phyloP scores from a whole-genome alignment of 129 eudicot genomes.

The Calendula officinalis region DNA sequence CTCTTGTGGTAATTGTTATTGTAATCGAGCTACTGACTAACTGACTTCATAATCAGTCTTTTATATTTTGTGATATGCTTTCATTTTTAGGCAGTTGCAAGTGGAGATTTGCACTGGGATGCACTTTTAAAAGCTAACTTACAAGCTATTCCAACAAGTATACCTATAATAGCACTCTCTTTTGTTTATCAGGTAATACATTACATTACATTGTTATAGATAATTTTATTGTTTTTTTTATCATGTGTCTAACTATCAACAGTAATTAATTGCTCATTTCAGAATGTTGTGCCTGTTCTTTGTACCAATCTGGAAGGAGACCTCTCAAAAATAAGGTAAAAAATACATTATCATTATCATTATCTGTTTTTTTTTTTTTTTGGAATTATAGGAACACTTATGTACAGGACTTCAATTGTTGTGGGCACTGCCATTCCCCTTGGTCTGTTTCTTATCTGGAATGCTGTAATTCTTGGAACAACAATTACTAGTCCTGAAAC shows the following conservation, averaged over 20 bases:
- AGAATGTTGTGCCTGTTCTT: slow-evolving; percentile 98
- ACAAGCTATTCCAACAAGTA: slow-evolving; percentile 79
- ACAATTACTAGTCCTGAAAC: slow-evolving; percentile 50
- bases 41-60: not conserved
- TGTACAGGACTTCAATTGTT: slow-evolving; percentile 88
- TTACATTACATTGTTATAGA: not conserved
- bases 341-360: not conserved
- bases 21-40: slow-evolving; percentile 10
- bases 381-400: no score
- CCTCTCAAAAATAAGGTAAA: slow-evolving; percentile 80
- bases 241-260: slow-evolving; percentile 8
- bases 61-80: not conserved
- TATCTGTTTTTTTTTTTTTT: slow-evolving; percentile 4
- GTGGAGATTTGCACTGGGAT: slow-evolving; percentile 94
- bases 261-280: slow-evolving; percentile 17
- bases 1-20: slow-evolving; percentile 64
- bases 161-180: slow-evolving; percentile 92
- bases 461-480: slow-evolving; percentile 91
- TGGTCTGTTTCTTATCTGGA: slow-evolving; percentile 81
- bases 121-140: slow-evolving; percentile 79
- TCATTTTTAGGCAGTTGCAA: slow-evolving; percentile 63
- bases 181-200: slow-evolving; percentile 82
- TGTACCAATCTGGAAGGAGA: slow-evolving; percentile 91
- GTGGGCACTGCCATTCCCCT: slow-evolving; percentile 93
- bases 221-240: slow-evolving; percentile 13